Conservation (phyloP, 1,284 basidiomycete genomes). For the Lentinula novae-zelandiae region DNA sequence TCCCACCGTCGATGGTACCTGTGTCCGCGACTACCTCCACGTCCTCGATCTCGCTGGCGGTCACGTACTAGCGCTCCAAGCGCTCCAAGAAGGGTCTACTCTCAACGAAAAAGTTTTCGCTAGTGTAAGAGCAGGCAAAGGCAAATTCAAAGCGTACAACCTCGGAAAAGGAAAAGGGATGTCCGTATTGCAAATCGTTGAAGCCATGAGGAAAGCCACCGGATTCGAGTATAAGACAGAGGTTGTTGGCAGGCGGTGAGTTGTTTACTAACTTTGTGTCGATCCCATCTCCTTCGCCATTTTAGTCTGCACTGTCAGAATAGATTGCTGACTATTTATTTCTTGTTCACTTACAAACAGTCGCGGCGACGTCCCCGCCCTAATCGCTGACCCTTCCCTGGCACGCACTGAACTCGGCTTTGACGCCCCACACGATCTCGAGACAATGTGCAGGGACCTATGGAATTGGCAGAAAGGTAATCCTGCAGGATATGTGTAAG, state of each 20-base stretch:
- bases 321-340: neutral
- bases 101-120: constrained; percentile 54
- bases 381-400: constrained; percentile 91
- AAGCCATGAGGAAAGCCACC: constrained; percentile 92
- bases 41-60: constrained; percentile 94
- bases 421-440: constrained; percentile 76
- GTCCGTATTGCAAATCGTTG: constrained; percentile 92
- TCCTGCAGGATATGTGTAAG: constrained; percentile 59
- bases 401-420: constrained; percentile 96
- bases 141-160: constrained; percentile 91
- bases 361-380: constrained; percentile 93
- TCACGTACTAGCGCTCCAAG: constrained; percentile 90
- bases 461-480: constrained; percentile 94
- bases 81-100: constrained; percentile 48
- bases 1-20: constrained; percentile 94
- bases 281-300: neutral
- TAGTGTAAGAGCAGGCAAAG: constrained; percentile 39
- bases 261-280: neutral
- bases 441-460: constrained; percentile 88
- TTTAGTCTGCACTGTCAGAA: neutral
- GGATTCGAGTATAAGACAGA: constrained; percentile 88
- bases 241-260: constrained; percentile 85
- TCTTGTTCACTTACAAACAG: constrained; percentile 36
- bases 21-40: constrained; percentile 97
- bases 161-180: constrained; percentile 92